A percentile compares a stretch with the other conserved stretches of the same genome.
Conservation (phyloP, 116 monocot genomes). For the Papilionanthe hybrid region DNA sequence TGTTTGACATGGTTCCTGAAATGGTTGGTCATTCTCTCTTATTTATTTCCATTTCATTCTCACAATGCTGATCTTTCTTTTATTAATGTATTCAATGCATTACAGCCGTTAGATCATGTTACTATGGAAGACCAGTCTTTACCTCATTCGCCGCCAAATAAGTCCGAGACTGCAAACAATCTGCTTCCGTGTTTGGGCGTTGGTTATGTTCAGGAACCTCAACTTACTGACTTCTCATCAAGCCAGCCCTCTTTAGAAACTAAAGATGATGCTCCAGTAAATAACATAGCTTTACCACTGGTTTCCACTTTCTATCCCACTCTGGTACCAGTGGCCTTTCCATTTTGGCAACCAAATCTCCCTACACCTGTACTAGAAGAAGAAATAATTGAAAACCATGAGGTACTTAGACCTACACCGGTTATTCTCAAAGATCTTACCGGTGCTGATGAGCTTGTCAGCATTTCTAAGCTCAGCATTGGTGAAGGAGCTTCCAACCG, state of each 20-base stretch:
- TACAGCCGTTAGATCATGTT: neutral
- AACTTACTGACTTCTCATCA: neutral
- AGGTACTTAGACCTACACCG: conserved; percentile 27
- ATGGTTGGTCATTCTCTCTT: neutral
- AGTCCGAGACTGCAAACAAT: neutral
- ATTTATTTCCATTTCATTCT: neutral
- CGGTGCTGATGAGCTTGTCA: conserved; percentile 20
- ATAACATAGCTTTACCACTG: neutral
- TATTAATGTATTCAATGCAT: neutral
- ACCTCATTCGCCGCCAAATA: neutral
- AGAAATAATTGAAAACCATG: conserved; percentile 1
- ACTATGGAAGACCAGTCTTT: neutral
- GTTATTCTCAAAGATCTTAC: conserved; percentile 12
- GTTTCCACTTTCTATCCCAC: conserved; percentile 15
- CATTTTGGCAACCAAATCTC: conserved; percentile 14
- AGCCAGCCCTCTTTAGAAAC: neutral
- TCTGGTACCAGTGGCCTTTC: neutral
- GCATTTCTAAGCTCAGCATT: conserved; percentile 35
- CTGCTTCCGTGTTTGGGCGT: neutral
- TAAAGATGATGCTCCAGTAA: neutral
- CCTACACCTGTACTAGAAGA: neutral
- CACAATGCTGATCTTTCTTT: neutral
- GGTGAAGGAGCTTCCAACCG: conserved; percentile 3
- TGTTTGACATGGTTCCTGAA: conserved; percentile 30
- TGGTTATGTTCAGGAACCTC: neutral